Evolutionary conservation across 1,284 basidiomycete species (phyloP).

Genomic region (Peniophora sp.): DNA sequence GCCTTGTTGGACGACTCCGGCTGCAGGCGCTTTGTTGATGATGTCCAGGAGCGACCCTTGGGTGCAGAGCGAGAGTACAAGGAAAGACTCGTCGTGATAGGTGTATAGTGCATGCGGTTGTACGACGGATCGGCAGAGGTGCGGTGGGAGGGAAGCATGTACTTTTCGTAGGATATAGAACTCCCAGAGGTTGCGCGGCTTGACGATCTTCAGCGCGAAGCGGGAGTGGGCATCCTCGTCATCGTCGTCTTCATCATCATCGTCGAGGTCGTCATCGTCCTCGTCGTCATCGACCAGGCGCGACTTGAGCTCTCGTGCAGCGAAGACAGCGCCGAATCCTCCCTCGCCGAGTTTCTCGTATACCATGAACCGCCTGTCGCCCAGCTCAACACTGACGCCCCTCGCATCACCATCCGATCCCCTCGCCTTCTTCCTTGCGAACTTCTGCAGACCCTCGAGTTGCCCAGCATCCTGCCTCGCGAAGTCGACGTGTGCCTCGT

Average conservation of each 20-base stretch:
- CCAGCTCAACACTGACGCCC: conserved; percentile 43
- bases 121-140: conserved; percentile 61
- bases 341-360: conserved; percentile 92
- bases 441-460: conserved; percentile 63
- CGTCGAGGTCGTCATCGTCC: conserved; percentile 39
- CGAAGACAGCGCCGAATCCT: conserved; percentile 92
- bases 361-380: conserved; percentile 59
- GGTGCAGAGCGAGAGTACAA: conserved; percentile 82
- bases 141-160: conserved; percentile 53
- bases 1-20: conserved; percentile 68
- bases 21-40: conserved; percentile 75
- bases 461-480: conserved; percentile 43
- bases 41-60: conserved; percentile 93
- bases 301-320: conserved; percentile 57
- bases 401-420: conserved; percentile 41
- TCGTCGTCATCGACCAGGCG: conserved; percentile 13
- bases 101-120: conserved; percentile 70
- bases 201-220: conserved; percentile 90
- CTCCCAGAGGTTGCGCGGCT: conserved; percentile 89
- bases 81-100: conserved; percentile 85
- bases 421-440: conserved; percentile 43
- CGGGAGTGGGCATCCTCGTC: conserved; percentile 54
- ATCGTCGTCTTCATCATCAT: conserved; percentile 50
- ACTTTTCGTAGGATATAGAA: conserved; percentile 81
- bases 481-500: conserved; percentile 64